Base-by-base conservation (phyloP, 148 eudicot species). In the Cornus kousa region DNA sequence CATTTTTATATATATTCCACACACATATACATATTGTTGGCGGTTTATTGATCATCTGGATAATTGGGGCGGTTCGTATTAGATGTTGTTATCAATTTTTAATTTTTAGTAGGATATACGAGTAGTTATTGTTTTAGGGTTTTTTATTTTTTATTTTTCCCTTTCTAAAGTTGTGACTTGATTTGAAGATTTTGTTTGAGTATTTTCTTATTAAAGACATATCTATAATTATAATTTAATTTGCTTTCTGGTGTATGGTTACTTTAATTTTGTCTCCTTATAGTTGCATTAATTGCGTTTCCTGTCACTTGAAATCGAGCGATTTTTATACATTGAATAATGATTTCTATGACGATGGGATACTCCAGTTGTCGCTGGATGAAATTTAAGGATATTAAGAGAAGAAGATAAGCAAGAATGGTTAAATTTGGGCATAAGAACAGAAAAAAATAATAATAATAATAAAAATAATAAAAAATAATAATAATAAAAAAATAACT, bases 131-230 rank as follows among this genome's bases (percentile, higher is more conserved):
- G 5, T 57, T 13, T 9, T 16, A 2, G 64, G 22, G 0, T 46
- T 10, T 2, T 28, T 28, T 28, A 28, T 28, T 28, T 28, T 28
- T 28, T 28, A 28, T 28, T 28, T 28, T 28, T 28, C 28, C 28
- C 10, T 76, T 76, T 31, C 22, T 5, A 72, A 67, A 22, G 57
- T 43, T 46, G 8, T 67, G 22, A 53, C 53, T 16, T 72, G 66
- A 68, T 77, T 65, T 68, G 73, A 77, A 39, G 67, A 33, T 77
- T 77, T 22, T n/a, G 17, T 5, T 8, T 5, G 7, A 28, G 39
- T 3, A 50, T 32, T 50, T 68, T 32, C 31, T 48, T 17, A 3
- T 10, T 40, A 48, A 37, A 59, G 28, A 28, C 28, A 28, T 28
- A 23, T 24, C 12, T 65, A 75, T 43, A 5, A 11, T 53, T 53